These are phyloP conservation scores for Petrea volubilis DNA, from an alignment of 257 asterid genomes.

Conservation along the genomic window DNA sequence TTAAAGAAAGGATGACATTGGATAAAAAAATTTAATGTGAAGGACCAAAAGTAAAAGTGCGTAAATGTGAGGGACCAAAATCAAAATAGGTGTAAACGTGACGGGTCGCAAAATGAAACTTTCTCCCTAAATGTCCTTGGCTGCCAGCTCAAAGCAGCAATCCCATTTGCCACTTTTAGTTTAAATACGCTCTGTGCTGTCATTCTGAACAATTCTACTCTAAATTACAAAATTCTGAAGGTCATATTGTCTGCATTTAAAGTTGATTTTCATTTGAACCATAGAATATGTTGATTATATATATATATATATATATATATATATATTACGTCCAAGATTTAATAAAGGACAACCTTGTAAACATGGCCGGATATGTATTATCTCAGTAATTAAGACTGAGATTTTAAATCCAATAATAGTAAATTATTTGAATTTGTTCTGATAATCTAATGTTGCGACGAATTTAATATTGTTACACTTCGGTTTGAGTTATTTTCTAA, in stretches of 20 bases:
- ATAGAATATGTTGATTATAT: neutral
- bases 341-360: neutral
- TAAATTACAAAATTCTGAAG: neutral
- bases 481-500: no score
- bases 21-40: no score
- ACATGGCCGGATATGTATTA: neutral
- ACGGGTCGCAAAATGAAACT: no score
- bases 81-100: no score
- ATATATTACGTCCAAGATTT: neutral
- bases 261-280: neutral
- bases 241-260: neutral
- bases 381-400: neutral
- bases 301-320: neutral
- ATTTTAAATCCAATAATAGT: no score
- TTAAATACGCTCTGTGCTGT: neutral
- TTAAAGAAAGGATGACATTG: no score
- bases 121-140: neutral
- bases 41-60: no score
- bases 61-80: no score
- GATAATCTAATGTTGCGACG: no score
- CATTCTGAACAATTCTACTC: neutral
- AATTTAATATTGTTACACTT: no score
- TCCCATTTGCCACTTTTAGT: neutral
- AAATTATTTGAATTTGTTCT: no score
- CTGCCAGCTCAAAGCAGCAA: slow-evolving; percentile 16